Evolutionary conservation across 768 basidiomycete genomes (phyloP), one percentile per base, ranked within the genome.

Genomic region (Serendipita sp.): DNA sequence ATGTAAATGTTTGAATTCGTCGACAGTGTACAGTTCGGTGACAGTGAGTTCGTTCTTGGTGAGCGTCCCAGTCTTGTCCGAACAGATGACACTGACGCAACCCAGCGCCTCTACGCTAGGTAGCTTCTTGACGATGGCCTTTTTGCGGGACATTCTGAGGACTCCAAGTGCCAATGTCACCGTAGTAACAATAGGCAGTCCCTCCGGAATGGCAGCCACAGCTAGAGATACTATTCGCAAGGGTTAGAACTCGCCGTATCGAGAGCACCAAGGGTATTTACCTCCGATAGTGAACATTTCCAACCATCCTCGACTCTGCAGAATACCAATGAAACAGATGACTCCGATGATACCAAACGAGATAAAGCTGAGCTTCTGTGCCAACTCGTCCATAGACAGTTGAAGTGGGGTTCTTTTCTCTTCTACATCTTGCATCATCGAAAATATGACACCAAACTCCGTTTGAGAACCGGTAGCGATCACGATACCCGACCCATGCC

Each of bases 261-360:
- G 24, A 35, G 64, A 68, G 63, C 68, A 24, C 66, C 18, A 68
- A 38, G 4, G 24, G 24, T 30, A 73, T 83, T 63, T 70, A 94
- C 93, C 93, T 78, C 94, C 94, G 67, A 98, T 98, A 7, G 94
- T 98, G 72, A 98, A 97, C 95, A 97, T 98, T 54, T 95, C 94
- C 10, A 97, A 76, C 94, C 92, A 96, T 8, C 87, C 81, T 18
- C 95, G 80, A 45, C 83, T 78, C 71, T 97, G 94, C 67, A 86
- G 75, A 15, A 94, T 83, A 5, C 94, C 95, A 67, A 97, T 86
- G 63, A 97, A 74, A 74, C 89, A 90, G 60, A 98, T 98, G 41
- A 96, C 73, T 3, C 94, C 94, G 68, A 98, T 98, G 60, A 97
- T 81, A n/a, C 84, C 88, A 68, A 98, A 97, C 2, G 93, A 96